Conservation (phyloP, 768 basidiomycete species). For the Tricholoma saponaceum region DNA sequence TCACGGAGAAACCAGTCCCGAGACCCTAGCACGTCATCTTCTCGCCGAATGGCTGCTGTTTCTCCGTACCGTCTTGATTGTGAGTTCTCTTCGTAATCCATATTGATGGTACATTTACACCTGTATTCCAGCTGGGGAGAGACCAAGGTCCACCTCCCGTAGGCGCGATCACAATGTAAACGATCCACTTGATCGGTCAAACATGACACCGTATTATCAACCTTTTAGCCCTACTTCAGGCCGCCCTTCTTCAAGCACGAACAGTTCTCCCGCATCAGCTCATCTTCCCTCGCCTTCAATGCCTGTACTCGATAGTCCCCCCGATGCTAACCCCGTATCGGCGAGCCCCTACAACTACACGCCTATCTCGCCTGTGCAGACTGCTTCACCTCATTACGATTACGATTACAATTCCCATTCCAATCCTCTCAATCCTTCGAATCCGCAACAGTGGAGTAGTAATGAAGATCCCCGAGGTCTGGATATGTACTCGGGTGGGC, state of each 20-base stretch:
- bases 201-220: conserved; percentile 43
- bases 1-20: conserved; percentile 56
- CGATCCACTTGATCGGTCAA: conserved; percentile 43
- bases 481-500: conserved; percentile 40
- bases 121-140: conserved; percentile 43
- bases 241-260: conserved; percentile 48
- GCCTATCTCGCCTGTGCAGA: conserved; percentile 48
- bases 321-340: conserved; percentile 49
- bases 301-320: conserved; percentile 42
- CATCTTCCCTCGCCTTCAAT: conserved; percentile 70
- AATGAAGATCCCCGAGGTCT: conserved; percentile 33
- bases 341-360: conserved; percentile 41
- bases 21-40: conserved; percentile 41
- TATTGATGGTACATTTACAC: conserved; percentile 8
- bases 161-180: conserved; percentile 69
- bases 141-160: conserved; percentile 74
- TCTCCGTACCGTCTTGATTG: conserved; percentile 66
- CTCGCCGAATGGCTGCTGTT: conserved; percentile 53
- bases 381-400: conserved; percentile 54
- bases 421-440: conserved; percentile 34
- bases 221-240: conserved; percentile 51
- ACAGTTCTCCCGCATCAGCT: conserved; percentile 72
- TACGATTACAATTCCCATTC: conserved; percentile 47
- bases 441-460: conserved; percentile 42
- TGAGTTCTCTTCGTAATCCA: conserved; percentile 29